Evolutionary conservation across 805 yeast genomes (phyloP), one percentile per base, ranked within the genome.

Genomic region (Kazachstania taianensis): DNA sequence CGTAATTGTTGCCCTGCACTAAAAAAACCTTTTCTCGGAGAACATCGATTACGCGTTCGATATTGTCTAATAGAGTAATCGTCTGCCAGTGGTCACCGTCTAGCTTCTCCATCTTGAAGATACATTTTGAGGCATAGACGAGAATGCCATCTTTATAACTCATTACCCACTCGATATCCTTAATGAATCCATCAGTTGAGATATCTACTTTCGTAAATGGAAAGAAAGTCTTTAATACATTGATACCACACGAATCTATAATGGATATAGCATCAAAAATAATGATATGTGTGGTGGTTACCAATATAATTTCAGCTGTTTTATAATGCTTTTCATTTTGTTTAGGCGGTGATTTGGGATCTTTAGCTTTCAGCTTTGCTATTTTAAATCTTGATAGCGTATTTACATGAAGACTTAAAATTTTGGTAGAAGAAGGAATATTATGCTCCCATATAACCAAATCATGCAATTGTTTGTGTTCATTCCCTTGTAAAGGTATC

Each of bases 31-130:
- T 46, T 12, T 51, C 55, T 7, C 39, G 39, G 1, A 45, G 9
- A 4, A 55, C 36, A 36, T 56, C 62, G 7, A 57, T 30, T 2
- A 57, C 47, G 5, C 50, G 41, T 36, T 59, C 63, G 6, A 57
- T 44, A 16, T 48, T 42, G 9, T 39, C 38, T 12, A 50, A 31
- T 10, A 55, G 16, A 4, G 36, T 41, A 3, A 43, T 32, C 6
- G 40, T 41, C 22, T 41, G 39, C 52, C 55, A 48, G 16, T 40
- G 40, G 8, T 43, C 39, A 4, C 32, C 40, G n/a, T 41, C 41
- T 5, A 28, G 17, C 26, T 36, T 37, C 9, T 35, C 41, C 18
- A 44, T 23, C 28, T 48, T 53, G 13, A 44, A 35, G 7, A 59
- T 18, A 17, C 41, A 39, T 25, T 44, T 43, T 15, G 44, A 41